Base-by-base conservation (phyloP, 176 grass and related monocot genomes). In the Alopecurus myosuroides region DNA sequence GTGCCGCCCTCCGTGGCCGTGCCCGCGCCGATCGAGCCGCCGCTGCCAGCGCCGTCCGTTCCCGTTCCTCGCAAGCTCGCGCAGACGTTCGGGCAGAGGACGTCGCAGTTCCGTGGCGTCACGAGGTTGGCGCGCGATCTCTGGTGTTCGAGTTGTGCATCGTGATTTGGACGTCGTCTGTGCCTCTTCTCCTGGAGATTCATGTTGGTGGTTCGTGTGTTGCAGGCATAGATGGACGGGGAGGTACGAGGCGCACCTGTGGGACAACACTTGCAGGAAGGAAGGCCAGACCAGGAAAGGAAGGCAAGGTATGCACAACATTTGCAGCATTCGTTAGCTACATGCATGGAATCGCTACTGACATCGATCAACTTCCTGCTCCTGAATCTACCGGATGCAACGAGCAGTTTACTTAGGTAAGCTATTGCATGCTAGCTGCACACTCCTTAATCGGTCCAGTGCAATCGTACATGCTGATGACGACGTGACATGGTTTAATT, bases 231-330 rank as follows among this genome's bases (percentile, higher is more conserved):
- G 95, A 37, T 97, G 95, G 95, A 97, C 95, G 1, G 95, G 95
- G 71, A 91, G 95, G 82, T 97, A 93, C 34, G 95, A 97, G 88
- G 95, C 95, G 14, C 95, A 97, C 83, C 48, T 97, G 49, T 97
- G 95, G 95, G 95, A 97, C 70, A 97, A 97, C 85, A 97, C 86
- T 44, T 92, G 95, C 77, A 91, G 90, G 85, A 97, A 91, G 78
- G 95, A 97, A 88, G 95, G 95, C 11, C 95, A 97, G 52, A 97
- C 92, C 33, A 97, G 95, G 84, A 97, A 97, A 86, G 95, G 95
- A 29, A 89, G 92, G 70, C 95, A 97, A 97, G 95, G 95, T 63
- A 12, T 44, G 50, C 52, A 42, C 19, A 45, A 44, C 58, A 26
- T 17, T 19, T 84, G 19, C 29, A 50, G 77, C 39, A 19, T 63